Conservation (phyloP, 352 stramenopile genomes). For the Globisporangium carolinianum region DNA sequence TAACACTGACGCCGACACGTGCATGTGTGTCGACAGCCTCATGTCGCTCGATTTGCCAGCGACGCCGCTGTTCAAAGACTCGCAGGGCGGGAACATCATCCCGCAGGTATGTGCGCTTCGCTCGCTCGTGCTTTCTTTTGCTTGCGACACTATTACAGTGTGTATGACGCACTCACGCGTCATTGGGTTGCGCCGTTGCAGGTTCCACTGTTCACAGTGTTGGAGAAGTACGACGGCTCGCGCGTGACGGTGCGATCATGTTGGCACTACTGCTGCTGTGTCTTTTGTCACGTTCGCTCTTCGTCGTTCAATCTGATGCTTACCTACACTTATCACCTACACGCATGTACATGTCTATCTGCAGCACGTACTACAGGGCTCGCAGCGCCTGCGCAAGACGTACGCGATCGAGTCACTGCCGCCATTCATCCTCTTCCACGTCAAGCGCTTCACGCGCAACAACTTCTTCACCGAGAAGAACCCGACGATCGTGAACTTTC, state of each 20-base stretch:
- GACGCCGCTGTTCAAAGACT: conserved; percentile 98
- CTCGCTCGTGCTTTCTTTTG: background rate
- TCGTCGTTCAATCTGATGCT: too few species aligned
- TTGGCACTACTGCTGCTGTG: background rate
- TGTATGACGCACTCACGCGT: too few species aligned
- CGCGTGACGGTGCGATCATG: conserved; percentile 45
- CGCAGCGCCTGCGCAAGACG: conserved; percentile 82
- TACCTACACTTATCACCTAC: background rate
- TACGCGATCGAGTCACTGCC: conserved; percentile 93
- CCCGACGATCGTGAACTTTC: conserved; percentile 99
- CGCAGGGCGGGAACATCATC: conserved; percentile 94
- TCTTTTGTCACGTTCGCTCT: too few species aligned
- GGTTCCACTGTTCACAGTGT: conserved; percentile 94
- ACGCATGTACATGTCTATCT: too few species aligned
- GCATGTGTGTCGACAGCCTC: conserved; percentile 61
- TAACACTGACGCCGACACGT: background rate
- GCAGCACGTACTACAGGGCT: conserved; percentile 68
- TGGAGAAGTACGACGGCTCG: conserved; percentile 96
- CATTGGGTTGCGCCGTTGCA: conserved; percentile 24
- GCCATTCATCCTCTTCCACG: conserved; percentile 95
- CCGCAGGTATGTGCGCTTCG: conserved; percentile 56
- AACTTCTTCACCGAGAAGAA: conserved; percentile 99
- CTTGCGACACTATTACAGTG: too few species aligned
- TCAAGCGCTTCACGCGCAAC: conserved; percentile 97
- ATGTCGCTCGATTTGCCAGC: conserved; percentile 96